phyloP scores from a whole-genome alignment of 495 filamentous ascomycete species.

The Podospora conica region DNA sequence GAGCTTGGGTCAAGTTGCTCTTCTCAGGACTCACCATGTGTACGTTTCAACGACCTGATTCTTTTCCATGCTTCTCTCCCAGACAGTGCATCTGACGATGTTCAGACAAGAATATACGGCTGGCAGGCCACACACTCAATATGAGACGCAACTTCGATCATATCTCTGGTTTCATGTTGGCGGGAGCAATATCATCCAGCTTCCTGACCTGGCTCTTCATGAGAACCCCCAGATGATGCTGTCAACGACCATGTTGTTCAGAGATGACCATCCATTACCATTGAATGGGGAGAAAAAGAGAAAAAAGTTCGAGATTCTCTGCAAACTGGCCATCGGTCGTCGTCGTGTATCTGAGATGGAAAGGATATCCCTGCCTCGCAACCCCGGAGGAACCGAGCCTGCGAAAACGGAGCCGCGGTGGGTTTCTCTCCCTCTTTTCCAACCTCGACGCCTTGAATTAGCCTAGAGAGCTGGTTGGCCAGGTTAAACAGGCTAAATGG shows the following conservation, averaged over 20 bases:
- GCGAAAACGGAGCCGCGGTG: conserved; percentile 18
- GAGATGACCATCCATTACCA: not conserved
- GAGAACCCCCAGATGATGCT: not conserved
- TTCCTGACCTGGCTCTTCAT: not conserved
- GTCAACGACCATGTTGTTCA: not conserved
- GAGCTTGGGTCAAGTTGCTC: not conserved
- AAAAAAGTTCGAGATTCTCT: not conserved
- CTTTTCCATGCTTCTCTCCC: not conserved
- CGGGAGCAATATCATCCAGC: not conserved
- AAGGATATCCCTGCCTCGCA: not conserved
- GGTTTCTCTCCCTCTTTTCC: conserved; percentile 7
- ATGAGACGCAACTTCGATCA: not conserved
- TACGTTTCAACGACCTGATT: not conserved
- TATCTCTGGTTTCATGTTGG: not conserved
- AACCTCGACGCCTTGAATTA: conserved; percentile 17
- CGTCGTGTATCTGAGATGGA: not conserved
- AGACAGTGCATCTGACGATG: not conserved
- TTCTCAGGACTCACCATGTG: not conserved
- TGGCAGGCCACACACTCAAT: not conserved
- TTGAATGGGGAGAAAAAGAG: not conserved
- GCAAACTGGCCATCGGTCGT: not conserved
- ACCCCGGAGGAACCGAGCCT: not conserved
- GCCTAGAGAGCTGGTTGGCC: conserved; percentile 23
- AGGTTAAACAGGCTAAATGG: conserved; percentile 28
- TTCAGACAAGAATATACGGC: not conserved